phyloP scores from a whole-genome alignment of 2,329 filamentous ascomycete genomes.

The Ophiostoma perfectum region DNA sequence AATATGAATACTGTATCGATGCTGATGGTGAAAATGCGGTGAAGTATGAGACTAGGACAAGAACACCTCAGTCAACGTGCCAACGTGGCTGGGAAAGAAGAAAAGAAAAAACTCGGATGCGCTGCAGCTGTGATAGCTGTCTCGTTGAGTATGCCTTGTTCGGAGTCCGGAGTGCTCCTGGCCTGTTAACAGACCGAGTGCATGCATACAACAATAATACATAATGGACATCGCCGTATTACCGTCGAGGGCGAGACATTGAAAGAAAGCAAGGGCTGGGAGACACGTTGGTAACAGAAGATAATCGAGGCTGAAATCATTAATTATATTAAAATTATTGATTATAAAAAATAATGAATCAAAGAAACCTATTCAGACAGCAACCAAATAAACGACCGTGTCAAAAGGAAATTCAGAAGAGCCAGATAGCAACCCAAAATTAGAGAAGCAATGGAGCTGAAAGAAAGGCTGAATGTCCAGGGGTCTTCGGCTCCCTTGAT shows the following conservation, averaged over 20 bases:
- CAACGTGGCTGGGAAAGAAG: background rate
- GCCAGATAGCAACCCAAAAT: background rate
- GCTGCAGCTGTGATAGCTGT: background rate
- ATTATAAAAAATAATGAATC: too few species aligned
- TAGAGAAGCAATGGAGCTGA: background rate
- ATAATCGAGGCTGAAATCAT: too few species aligned
- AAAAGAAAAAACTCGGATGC: slow-evolving; percentile 11
- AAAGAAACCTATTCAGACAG: too few species aligned
- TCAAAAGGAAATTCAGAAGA: background rate
- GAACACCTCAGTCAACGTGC: background rate
- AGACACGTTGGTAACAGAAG: too few species aligned
- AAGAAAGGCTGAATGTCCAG: background rate
- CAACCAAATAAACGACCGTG: too few species aligned
- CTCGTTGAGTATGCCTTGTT: background rate
- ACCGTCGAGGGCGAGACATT: too few species aligned
- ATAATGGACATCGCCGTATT: background rate
- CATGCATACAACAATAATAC: background rate
- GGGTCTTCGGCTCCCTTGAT: background rate
- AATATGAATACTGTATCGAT: too few species aligned
- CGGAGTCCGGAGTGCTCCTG: background rate
- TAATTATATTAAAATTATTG: too few species aligned
- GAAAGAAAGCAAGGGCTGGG: too few species aligned
- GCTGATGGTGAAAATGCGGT: too few species aligned
- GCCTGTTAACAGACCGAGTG: background rate
- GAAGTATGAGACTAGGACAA: too few species aligned